Conservation (phyloP, 225 moss, liverwort and hornwort genomes). For the Physcomitrellopsis africana region DNA sequence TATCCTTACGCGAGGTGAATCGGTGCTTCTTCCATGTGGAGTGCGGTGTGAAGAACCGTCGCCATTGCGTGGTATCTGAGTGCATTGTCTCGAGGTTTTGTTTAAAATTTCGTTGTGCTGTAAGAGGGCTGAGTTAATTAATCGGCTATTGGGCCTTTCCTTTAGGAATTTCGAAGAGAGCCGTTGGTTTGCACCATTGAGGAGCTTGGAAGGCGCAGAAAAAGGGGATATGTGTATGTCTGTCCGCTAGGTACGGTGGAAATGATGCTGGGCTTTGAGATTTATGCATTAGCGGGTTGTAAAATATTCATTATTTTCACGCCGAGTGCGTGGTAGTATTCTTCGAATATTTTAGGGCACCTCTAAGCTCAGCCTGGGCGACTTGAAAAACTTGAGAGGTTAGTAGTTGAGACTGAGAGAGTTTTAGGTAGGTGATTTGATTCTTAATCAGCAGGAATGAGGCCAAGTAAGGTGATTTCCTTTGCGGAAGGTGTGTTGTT, state of each 20-base stretch:
- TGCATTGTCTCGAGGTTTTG: neutral
- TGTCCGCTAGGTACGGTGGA: constrained; percentile 1
- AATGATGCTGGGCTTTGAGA: constrained; percentile 2
- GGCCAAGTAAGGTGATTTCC: neutral
- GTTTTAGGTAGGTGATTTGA: neutral
- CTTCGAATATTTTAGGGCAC: constrained; percentile 5
- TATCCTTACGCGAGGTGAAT: constrained; percentile 14
- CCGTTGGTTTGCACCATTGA: constrained; percentile 4
- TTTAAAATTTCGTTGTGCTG: neutral
- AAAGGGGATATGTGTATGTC: constrained; percentile 2
- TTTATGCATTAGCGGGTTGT: neutral
- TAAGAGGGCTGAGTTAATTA: neutral
- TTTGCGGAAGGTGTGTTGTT: neutral
- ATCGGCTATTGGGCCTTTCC: neutral
- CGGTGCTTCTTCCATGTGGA: constrained; percentile 24
- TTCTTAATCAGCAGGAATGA: neutral
- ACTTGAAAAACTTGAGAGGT: constrained; percentile 9
- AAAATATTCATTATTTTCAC: neutral
- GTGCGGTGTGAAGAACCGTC: neutral
- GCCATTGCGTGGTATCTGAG: neutral
- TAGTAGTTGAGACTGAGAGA: neutral
- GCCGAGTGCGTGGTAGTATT: neutral
- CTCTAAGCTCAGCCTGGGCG: constrained; percentile 4
- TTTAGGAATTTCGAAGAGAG: neutral
- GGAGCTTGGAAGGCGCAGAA: neutral